Conservation (phyloP, 176 grass and related monocot genomes). For the Musa schizocarpa region DNA sequence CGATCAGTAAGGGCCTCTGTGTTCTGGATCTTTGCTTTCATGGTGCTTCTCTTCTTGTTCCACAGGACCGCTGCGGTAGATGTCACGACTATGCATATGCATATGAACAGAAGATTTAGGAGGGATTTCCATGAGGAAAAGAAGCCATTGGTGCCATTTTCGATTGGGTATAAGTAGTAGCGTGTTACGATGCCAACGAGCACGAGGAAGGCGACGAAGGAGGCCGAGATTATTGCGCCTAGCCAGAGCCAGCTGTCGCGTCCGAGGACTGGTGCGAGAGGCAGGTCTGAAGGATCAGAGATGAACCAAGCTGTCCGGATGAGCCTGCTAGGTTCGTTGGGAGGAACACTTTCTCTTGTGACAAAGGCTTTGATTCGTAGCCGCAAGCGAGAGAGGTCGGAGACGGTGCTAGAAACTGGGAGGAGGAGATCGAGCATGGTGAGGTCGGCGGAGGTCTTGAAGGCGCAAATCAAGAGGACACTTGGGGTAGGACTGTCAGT, state of each 20-base stretch:
- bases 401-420: constrained; percentile 20
- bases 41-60: constrained; percentile 29
- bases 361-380: constrained; percentile 44
- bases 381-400: constrained; percentile 23
- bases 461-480: constrained; percentile 33
- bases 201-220: constrained; percentile 33
- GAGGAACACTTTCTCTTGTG: constrained; percentile 27
- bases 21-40: constrained; percentile 31
- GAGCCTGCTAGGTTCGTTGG: too few relatives aligned
- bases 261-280: constrained; percentile 33
- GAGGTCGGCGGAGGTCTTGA: constrained; percentile 50
- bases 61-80: constrained; percentile 26
- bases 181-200: constrained; percentile 27
- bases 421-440: constrained; percentile 50
- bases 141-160: constrained; percentile 25
- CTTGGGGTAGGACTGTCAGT: constrained; percentile 18
- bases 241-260: constrained; percentile 39
- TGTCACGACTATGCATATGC: constrained; percentile 21
- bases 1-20: constrained; percentile 20
- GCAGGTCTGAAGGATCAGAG: constrained; percentile 24
- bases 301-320: constrained; percentile 33
- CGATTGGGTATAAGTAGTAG: constrained; percentile 36
- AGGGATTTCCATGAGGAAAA: constrained; percentile 27
- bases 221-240: constrained; percentile 31
- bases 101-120: constrained; percentile 42